Conservation (phyloP, 1,284 basidiomycete species). For the Porogramme epimiltina region DNA sequence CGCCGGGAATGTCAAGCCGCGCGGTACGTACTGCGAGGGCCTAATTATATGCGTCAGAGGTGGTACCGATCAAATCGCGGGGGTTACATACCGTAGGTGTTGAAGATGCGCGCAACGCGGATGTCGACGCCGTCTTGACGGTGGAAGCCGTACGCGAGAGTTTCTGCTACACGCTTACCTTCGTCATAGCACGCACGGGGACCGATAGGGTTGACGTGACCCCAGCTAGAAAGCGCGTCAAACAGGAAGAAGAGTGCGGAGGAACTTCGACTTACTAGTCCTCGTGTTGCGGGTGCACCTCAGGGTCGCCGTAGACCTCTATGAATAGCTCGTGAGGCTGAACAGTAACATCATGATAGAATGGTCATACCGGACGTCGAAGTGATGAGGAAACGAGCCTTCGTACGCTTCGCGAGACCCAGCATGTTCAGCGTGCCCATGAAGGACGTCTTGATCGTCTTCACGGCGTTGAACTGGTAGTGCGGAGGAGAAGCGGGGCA, state of each 20-base stretch:
- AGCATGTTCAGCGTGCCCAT: conserved; percentile 98
- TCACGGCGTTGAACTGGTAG: conserved; percentile 94
- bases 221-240: conserved; percentile 66
- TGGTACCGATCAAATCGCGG: background rate
- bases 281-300: conserved; percentile 94
- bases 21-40: conserved; percentile 47
- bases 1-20: background rate
- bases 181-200: conserved; percentile 98
- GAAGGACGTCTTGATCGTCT: conserved; percentile 98
- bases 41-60: conserved; percentile 23
- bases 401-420: conserved; percentile 95
- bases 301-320: conserved; percentile 97
- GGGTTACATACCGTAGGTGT: conserved; percentile 66
- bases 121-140: conserved; percentile 95
- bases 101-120: conserved; percentile 95
- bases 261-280: conserved; percentile 70
- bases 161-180: conserved; percentile 95
- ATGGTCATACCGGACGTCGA: conserved; percentile 78
- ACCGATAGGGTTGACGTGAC: conserved; percentile 97
- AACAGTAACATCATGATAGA: conserved; percentile 6
- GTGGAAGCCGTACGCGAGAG: conserved; percentile 92
- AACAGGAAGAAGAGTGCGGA: background rate
- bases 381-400: conserved; percentile 94
- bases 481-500: conserved; percentile 96
- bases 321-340: conserved; percentile 18